Evolutionary conservation across 1,284 basidiomycete genomes (phyloP).

Genomic region (Xerocomus cyaneibrunnescens): DNA sequence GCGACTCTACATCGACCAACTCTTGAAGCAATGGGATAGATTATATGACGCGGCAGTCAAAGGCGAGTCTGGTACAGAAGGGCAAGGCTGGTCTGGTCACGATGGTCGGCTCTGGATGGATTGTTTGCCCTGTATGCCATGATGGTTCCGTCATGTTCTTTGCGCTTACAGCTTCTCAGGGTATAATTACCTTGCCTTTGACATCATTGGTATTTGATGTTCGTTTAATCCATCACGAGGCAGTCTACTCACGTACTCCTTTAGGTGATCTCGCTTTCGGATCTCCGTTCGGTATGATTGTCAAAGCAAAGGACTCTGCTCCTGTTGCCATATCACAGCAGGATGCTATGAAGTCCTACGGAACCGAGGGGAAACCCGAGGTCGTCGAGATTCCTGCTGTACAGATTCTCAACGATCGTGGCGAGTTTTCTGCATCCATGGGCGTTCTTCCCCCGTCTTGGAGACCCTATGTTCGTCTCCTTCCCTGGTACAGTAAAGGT

Average conservation of each 20-base stretch:
- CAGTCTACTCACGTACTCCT: constrained; percentile 5
- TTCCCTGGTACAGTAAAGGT: constrained; percentile 80
- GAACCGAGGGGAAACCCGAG: constrained; percentile 43
- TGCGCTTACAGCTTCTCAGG: constrained; percentile 36
- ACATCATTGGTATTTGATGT: constrained; percentile 61
- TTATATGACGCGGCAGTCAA: constrained; percentile 59
- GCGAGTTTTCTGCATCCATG: constrained; percentile 84
- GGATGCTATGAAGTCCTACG: constrained; percentile 58
- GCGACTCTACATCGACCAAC: constrained; percentile 55
- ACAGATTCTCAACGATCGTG: constrained; percentile 85
- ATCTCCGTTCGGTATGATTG: constrained; percentile 87
- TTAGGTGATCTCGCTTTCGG: constrained; percentile 81
- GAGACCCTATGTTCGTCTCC: constrained; percentile 61
- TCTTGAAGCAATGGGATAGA: constrained; percentile 81
- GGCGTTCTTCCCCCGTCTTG: constrained; percentile 75
- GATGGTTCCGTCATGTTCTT: background rate
- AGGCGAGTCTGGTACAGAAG: constrained; percentile 56
- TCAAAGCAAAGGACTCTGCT: constrained; percentile 72
- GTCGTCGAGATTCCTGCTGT: constrained; percentile 75
- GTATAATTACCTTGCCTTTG: constrained; percentile 85
- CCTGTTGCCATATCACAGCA: constrained; percentile 52
- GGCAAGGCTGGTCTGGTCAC: constrained; percentile 64
- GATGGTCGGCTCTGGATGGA: constrained; percentile 71
- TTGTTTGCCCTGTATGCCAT: constrained; percentile 63
- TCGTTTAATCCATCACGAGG: background rate